A percentile compares a stretch with the other conserved stretches of the same genome.
Evolutionary conservation across 441 rosid genomes (phyloP).

Genomic region (Gossypium schwendimanii): DNA sequence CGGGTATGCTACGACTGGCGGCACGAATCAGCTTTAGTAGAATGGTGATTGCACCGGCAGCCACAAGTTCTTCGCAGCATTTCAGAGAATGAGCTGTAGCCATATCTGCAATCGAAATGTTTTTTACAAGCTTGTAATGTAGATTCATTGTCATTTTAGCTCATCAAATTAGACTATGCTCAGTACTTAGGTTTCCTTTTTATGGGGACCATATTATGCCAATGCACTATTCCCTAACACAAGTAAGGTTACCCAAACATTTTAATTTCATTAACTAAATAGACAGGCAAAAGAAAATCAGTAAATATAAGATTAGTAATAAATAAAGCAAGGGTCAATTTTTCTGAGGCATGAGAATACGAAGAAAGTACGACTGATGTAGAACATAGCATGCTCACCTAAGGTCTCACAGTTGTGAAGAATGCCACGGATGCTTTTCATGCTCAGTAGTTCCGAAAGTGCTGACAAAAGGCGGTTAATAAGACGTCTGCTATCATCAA

Average conservation of each 20-base stretch:
- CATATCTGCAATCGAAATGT: slow-evolving; percentile 38
- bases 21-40: slow-evolving; percentile 58
- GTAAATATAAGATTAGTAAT: not conserved
- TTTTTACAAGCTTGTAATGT: not conserved
- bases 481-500: slow-evolving; percentile 70
- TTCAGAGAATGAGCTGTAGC: slow-evolving; percentile 69
- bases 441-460: slow-evolving; percentile 63
- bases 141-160: not conserved
- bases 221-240: not conserved
- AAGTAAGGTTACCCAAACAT: not conserved
- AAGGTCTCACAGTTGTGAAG: slow-evolving; percentile 77
- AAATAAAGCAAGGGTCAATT: not conserved
- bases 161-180: not conserved
- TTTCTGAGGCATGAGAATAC: not conserved
- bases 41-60: slow-evolving; percentile 69
- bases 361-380: not conserved
- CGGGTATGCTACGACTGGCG: slow-evolving; percentile 83
- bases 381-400: slow-evolving; percentile 34
- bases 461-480: slow-evolving; percentile 74
- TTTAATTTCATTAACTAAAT: not conserved
- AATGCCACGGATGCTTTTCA: slow-evolving; percentile 73
- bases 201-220: not conserved
- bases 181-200: not conserved
- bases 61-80: slow-evolving; percentile 85
- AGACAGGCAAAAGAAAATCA: not conserved